Evolutionary conservation across 2,329 filamentous ascomycete genomes (phyloP), one percentile per base, ranked within the genome.

Genomic region (Fusarium fracticaudum): DNA sequence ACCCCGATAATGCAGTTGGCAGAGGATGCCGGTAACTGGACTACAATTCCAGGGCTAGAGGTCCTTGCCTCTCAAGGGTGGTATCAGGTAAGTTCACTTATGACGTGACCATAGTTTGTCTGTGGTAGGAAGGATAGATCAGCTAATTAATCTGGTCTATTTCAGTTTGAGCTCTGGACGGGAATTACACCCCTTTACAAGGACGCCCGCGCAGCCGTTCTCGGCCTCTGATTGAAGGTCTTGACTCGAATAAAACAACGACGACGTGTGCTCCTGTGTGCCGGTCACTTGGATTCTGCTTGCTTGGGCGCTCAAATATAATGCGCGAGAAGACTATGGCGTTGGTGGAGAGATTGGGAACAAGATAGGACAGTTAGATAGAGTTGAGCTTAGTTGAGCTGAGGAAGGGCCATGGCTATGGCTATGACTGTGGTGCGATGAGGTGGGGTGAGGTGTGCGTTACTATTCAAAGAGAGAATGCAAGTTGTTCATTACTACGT

Each of bases 1-100:
- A 99, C 96, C 9, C 90, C 92, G 13, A 83, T 98, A 75, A 98
- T 98, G 91, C 89, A 93, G 80, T 85, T 98, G 80, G 96, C 95
- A 6, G 87, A 91, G 77, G 89, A 92, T 75, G 89, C 89, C 18
- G 81, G 80, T 17, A 92, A 92, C 7, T 99, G 96, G 96, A 88
- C 85, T 64, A 94, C 93, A 5, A 92, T 98, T 71, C 92, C 94
- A 13, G 96, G 96, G 0, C 83, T 98, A 44, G 96, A 99, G 82
- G 95, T 96, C 37, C 86, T 99, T 63, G 91, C 95, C 69, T 94
- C 93, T 10, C 96, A 99, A 83, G 96, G 90, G n/a, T 91, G 89
- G 86, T 93, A 95, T 84, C 96, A 97, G 87, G 92, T 94, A 87
- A 79, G 88, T 85, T 40, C 22, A 37, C 55, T 59, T 35, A 41